Conservation (phyloP, 805 yeast genomes). For the Kodamaea neixiangensis region DNA sequence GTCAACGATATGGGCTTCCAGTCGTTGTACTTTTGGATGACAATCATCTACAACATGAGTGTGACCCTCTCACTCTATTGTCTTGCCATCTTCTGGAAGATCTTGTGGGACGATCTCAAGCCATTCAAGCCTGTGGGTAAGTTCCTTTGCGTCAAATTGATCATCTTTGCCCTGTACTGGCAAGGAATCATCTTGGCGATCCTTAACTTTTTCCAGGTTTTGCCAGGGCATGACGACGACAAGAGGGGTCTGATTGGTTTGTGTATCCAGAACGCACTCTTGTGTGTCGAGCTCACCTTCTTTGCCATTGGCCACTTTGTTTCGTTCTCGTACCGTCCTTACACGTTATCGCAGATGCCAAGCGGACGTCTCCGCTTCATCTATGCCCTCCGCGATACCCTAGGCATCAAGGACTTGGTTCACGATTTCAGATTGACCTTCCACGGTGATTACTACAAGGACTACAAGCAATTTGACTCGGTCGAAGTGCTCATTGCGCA, state of each 20-base stretch:
- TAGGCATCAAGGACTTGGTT: conserved; percentile 74
- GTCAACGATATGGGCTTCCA: conserved; percentile 48
- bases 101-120: conserved; percentile 72
- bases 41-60: conserved; percentile 71
- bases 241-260: conserved; percentile 42
- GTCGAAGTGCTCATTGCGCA: conserved; percentile 69
- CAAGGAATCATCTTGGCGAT: conserved; percentile 70
- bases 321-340: conserved; percentile 80
- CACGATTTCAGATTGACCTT: conserved; percentile 75
- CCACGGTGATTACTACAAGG: conserved; percentile 68
- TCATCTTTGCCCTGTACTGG: conserved; percentile 98
- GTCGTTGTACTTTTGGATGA: conserved; percentile 64
- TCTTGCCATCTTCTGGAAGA: conserved; percentile 89
- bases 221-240: conserved; percentile 34
- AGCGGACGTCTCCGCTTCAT: conserved; percentile 62
- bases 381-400: conserved; percentile 73
- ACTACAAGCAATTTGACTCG: conserved; percentile 81
- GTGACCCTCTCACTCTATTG: conserved; percentile 83
- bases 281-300: conserved; percentile 81
- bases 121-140: conserved; percentile 90
- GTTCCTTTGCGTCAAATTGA: conserved; percentile 87
- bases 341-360: conserved; percentile 59
- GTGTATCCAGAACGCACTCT: conserved; percentile 71
- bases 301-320: conserved; percentile 88
- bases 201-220: conserved; percentile 48